Conservation (phyloP, 2,329 filamentous ascomycete genomes). For the Aspergillus novoparasiticus region DNA sequence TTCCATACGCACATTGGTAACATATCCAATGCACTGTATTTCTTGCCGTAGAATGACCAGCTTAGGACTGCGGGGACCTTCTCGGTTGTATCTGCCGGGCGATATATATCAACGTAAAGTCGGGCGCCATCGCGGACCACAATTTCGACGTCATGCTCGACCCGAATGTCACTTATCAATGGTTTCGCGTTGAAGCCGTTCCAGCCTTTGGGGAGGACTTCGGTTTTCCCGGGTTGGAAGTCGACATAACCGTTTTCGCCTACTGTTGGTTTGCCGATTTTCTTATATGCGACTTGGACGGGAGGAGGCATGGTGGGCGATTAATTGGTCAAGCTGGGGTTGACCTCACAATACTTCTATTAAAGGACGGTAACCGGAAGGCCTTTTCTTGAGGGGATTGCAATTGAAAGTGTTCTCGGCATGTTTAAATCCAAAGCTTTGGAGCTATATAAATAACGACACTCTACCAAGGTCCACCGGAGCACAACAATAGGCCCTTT, state of each 20-base stretch:
- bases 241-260: slow-evolving; percentile 47
- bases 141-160: slow-evolving; percentile 52
- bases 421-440: not conserved
- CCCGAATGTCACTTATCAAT: slow-evolving; percentile 41
- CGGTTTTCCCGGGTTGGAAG: slow-evolving; percentile 41
- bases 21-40: slow-evolving; percentile 43
- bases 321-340: not conserved
- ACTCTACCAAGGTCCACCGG: not conserved
- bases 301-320: slow-evolving; percentile 32
- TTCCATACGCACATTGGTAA: slow-evolving; percentile 43
- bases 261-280: slow-evolving; percentile 29
- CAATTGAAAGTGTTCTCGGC: not conserved
- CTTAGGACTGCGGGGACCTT: slow-evolving; percentile 48
- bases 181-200: slow-evolving; percentile 39
- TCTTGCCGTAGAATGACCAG: slow-evolving; percentile 52
- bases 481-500: not conserved
- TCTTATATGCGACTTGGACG: slow-evolving; percentile 33
- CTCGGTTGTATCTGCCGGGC: slow-evolving; percentile 35
- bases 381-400: not conserved
- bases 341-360: not conserved
- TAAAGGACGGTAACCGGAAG: too few relatives aligned
- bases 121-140: slow-evolving; percentile 45
- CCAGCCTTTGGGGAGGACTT: slow-evolving; percentile 43
- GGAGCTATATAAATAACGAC: not conserved
- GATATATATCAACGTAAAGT: slow-evolving; percentile 50